Evolutionary conservation across 352 stramenopile species (phyloP).

Genomic region (Aphanomyces astaci): DNA sequence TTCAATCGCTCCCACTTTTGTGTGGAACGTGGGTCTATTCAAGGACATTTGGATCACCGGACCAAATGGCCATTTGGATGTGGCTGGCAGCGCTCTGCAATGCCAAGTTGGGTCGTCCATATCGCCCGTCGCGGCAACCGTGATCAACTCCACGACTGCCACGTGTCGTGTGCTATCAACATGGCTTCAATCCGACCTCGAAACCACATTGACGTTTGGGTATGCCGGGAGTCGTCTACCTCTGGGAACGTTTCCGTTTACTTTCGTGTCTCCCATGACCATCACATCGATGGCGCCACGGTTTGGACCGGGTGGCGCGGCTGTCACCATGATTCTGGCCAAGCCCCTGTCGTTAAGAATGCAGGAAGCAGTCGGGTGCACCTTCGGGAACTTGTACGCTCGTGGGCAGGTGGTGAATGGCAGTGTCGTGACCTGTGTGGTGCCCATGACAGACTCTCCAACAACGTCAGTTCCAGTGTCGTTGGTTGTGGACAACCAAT

Average conservation of each 20-base stretch:
- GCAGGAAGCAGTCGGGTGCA: not conserved
- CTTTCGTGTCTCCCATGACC: not conserved
- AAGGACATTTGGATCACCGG: not conserved
- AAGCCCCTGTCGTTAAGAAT: not conserved
- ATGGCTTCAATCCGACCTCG: not conserved
- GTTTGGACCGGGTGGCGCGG: not conserved
- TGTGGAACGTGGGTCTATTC: not conserved
- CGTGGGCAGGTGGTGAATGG: not conserved
- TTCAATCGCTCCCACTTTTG: not conserved
- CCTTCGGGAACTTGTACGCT: not conserved
- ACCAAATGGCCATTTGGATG: not conserved
- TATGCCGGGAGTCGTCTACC: too few relatives aligned
- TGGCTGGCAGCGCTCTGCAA: not conserved
- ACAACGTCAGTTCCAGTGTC: not conserved
- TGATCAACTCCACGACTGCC: not conserved
- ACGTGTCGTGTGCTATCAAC: not conserved
- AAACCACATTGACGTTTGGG: not conserved
- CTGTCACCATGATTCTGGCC: not conserved
- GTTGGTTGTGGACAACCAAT: not conserved
- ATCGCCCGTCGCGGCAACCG: not conserved
- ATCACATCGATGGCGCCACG: not conserved
- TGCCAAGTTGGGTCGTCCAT: not conserved
- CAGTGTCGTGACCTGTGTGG: not conserved
- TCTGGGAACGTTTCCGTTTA: too few relatives aligned
- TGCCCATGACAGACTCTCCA: not conserved